Conservation (phyloP, 176 grass and related monocot genomes). For the Hordeum vulgare region DNA sequence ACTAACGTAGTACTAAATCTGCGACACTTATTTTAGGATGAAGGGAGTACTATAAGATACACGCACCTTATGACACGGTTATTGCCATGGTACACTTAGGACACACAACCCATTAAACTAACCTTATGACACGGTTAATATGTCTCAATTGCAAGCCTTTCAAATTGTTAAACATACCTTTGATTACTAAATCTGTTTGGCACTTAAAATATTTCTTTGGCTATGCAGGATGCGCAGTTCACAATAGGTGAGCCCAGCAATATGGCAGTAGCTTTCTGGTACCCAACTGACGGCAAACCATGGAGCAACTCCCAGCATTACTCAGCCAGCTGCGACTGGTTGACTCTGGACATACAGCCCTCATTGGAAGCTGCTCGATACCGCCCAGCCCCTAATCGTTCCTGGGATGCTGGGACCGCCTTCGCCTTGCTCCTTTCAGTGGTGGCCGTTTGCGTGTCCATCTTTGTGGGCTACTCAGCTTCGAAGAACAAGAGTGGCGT, state of each 20-base stretch:
- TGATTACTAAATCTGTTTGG: not conserved
- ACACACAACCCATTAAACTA: not conserved
- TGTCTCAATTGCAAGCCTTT: not conserved
- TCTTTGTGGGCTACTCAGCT: slow-evolving; percentile 76
- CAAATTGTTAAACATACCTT: not conserved
- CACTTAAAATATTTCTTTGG: slow-evolving; percentile 18
- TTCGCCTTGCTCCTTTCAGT: slow-evolving; percentile 87
- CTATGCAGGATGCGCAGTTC: slow-evolving; percentile 87
- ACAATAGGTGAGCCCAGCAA: slow-evolving; percentile 74
- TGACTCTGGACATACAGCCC: slow-evolving; percentile 69
- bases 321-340: slow-evolving; percentile 90
- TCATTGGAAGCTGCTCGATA: slow-evolving; percentile 37
- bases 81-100: not conserved
- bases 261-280: slow-evolving; percentile 88
- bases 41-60: slow-evolving; percentile 4
- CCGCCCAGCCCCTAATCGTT: slow-evolving; percentile 36
- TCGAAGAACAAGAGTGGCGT: slow-evolving; percentile 53
- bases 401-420: slow-evolving; percentile 80
- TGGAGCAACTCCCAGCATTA: slow-evolving; percentile 80
- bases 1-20: no score
- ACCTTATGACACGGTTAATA: no score
- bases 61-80: not conserved
- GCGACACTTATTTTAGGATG: no score
- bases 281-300: slow-evolving; percentile 61
- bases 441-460: slow-evolving; percentile 55